phyloP scores from a whole-genome alignment of 305 asterid species.

The Fraxinus sp. region DNA sequence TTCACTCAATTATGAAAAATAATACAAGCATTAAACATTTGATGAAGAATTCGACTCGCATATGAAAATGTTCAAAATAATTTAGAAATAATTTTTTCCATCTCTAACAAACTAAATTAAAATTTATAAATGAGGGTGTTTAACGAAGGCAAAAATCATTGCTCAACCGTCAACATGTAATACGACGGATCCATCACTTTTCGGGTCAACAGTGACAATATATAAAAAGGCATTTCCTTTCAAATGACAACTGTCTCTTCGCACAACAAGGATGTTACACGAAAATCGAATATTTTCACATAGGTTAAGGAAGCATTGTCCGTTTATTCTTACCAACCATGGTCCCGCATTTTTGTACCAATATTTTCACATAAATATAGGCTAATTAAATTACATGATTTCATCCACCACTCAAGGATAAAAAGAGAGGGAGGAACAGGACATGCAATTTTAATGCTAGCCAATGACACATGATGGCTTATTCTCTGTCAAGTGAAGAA shows the following conservation, averaged over 20 bases:
- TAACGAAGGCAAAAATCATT: not conserved
- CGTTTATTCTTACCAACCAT: not conserved
- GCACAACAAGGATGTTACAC: not conserved
- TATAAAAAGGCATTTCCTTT: not conserved
- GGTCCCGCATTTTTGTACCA: not conserved
- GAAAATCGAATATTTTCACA: not conserved
- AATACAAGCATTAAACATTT: not conserved
- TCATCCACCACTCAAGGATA: not conserved
- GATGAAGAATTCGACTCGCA: not conserved
- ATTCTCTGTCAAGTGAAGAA: slow-evolving; percentile 13
- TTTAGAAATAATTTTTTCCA: not conserved
- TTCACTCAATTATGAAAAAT: not conserved
- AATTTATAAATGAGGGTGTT: not conserved
- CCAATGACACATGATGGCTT: slow-evolving; percentile 7
- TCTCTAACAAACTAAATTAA: not conserved
- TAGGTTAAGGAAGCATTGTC: not conserved
- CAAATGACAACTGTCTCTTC: not conserved
- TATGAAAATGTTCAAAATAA: not conserved
- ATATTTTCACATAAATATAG: not conserved
- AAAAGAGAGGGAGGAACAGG: not conserved
- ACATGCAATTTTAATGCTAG: slow-evolving; percentile 8
- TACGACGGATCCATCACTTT: not conserved
- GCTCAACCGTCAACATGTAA: not conserved
- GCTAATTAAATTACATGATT: not conserved
- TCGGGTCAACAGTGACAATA: not conserved